Evolutionary conservation across 2,329 filamentous ascomycete species (phyloP), one percentile per base, ranked within the genome.

Genomic region (Cladorrhinum sp.): DNA sequence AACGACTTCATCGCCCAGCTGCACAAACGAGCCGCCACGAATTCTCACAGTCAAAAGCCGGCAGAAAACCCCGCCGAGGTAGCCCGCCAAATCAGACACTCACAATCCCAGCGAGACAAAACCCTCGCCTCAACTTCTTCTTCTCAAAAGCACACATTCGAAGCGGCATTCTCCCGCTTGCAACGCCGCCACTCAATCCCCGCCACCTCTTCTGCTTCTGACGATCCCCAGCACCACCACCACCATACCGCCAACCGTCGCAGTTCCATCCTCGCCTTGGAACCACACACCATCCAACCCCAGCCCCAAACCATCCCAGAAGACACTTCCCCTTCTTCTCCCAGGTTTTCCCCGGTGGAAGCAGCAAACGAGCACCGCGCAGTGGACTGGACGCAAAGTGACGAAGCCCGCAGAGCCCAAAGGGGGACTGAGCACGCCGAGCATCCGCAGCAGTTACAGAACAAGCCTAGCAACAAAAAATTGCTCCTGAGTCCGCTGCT

Each of bases 351-450:
- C 28, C 26, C 53, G 7, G n/a, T 26, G 6, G 58, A 67, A 20
- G 60, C 42, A 65, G 23, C 62, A 61, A 3, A 62, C 62, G 50
- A 67, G 67, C 14, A 64, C 75, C 28, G 73, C 75, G 77, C 65
- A 33, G 54, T 58, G 24, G 83, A 86, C 70, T 87, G 84, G 84
- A 81, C 81, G 28, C 83, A 86, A 69, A 80, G 77, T 66, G 83
- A 86, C 63, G 81, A 85, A 70, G 7, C 16, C 8, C 23, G 16
- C 18, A 23, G 51, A 4, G 51, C 55, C 66, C 16, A 54, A 63
- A 16, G 36, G 6, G 10, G 6, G 26, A 10, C 10, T 5, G 26
- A 30, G 26, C 26, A 30, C 10, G 26, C 10, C 26, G 26, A 30
- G 10, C 26, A 10, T 3, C 33, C 8, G 7, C 33, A 36, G 33